Evolutionary conservation across 345 rosid species (phyloP).

Genomic region (Salix dunnii): DNA sequence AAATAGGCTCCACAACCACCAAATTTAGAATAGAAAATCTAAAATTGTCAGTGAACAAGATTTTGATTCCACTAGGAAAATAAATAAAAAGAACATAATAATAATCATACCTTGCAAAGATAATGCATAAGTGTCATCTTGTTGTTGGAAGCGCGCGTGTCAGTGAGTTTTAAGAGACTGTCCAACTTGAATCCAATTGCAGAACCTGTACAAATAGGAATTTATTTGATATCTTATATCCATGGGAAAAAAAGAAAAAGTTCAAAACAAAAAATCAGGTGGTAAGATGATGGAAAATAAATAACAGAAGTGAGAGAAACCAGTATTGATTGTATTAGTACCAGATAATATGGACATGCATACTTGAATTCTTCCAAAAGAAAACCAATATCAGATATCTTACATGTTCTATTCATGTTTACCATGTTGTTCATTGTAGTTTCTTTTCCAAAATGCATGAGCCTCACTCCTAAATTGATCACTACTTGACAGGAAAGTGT

Average conservation of each 20-base stretch:
- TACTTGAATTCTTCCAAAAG: not conserved
- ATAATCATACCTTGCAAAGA: conserved; percentile 76
- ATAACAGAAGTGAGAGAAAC: not conserved
- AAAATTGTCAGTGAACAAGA: too few relatives aligned
- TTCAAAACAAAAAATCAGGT: not conserved
- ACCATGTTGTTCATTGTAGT: not conserved
- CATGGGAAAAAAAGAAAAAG: not conserved
- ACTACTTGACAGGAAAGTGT: not conserved
- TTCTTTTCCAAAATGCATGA: not conserved
- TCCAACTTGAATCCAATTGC: conserved; percentile 98
- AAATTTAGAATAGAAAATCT: not conserved
- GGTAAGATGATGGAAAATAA: not conserved
- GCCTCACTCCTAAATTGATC: not conserved
- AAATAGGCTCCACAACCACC: not conserved
- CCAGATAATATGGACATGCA: not conserved
- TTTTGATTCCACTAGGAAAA: not conserved
- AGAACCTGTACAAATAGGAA: conserved; percentile 60
- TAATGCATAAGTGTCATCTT: conserved; percentile 99
- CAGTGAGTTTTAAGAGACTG: conserved; percentile 87
- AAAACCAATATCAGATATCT: too few relatives aligned
- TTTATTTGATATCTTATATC: conserved; percentile 11
- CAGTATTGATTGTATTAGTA: too few relatives aligned
- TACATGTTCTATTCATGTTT: not conserved
- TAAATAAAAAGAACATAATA: not conserved
- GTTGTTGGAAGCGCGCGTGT: conserved; percentile 86